Evolutionary conservation across 441 rosid species (phyloP).

Genomic region (Lepidium campestre): DNA sequence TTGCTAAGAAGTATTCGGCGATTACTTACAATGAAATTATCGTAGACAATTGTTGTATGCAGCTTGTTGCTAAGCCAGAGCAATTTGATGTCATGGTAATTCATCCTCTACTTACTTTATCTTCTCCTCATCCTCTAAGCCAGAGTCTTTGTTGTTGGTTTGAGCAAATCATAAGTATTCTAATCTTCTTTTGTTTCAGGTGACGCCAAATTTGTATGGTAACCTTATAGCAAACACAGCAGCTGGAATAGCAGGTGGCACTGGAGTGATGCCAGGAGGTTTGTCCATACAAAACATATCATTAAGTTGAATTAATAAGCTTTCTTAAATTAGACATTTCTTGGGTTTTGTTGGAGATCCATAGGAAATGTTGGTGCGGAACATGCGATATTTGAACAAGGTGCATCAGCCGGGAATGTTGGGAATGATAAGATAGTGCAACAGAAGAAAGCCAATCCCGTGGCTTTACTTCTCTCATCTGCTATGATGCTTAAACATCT

Average conservation of each 20-base stretch:
- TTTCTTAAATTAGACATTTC: neutral
- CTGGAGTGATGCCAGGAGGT: conserved; percentile 99
- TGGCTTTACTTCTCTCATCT: conserved; percentile 87
- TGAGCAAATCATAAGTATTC: neutral
- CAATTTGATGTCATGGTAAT: conserved; percentile 96
- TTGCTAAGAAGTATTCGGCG: conserved; percentile 69
- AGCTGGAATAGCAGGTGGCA: conserved; percentile 98
- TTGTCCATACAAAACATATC: neutral
- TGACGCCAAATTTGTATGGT: conserved; percentile 94
- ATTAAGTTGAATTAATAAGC: neutral
- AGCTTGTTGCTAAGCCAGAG: conserved; percentile 94
- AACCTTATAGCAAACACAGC: conserved; percentile 91
- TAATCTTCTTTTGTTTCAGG: conserved; percentile 32
- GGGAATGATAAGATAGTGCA: conserved; percentile 61
- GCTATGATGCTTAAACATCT: conserved; percentile 98
- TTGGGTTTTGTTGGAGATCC: neutral
- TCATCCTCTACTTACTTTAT: neutral
- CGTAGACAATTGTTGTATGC: conserved; percentile 98
- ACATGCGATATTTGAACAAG: conserved; percentile 93
- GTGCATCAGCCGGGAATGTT: conserved; percentile 95
- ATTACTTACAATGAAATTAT: conserved; percentile 81
- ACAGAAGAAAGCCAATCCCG: conserved; percentile 82
- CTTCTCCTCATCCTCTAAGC: too few relatives aligned
- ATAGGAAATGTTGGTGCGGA: conserved; percentile 94
- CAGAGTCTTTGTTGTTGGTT: neutral